Evolutionary conservation across 1,139 yeast species (phyloP).

Genomic region (Wickerhamomyces sp.): DNA sequence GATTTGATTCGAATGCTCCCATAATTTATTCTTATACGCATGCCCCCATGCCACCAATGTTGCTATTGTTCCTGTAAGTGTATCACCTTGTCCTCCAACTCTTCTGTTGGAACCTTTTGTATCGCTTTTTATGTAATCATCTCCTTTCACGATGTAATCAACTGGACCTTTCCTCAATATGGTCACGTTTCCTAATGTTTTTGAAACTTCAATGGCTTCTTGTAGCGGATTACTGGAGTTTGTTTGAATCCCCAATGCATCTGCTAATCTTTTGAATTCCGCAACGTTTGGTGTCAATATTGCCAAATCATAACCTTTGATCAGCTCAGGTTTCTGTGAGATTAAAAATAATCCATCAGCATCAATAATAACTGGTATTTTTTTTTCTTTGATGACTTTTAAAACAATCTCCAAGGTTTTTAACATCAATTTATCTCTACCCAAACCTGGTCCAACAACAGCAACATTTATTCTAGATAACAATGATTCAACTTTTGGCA

Average conservation of each 20-base stretch:
- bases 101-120: slow-evolving; percentile 63
- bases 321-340: slow-evolving; percentile 48
- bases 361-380: slow-evolving; percentile 71
- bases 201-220: slow-evolving; percentile 37
- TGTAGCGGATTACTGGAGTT: slow-evolving; percentile 2
- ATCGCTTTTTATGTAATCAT: slow-evolving; percentile 34
- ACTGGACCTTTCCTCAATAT: slow-evolving; percentile 66
- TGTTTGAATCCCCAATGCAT: slow-evolving; percentile 36
- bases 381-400: slow-evolving; percentile 42
- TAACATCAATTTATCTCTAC: slow-evolving; percentile 71
- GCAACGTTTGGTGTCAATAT: slow-evolving; percentile 85
- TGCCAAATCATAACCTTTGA: slow-evolving; percentile 49
- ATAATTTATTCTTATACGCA: slow-evolving; percentile 49
- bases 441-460: slow-evolving; percentile 92
- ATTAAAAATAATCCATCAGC: slow-evolving; percentile 81
- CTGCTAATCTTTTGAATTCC: slow-evolving; percentile 68
- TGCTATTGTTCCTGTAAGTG: slow-evolving; percentile 66
- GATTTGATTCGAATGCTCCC: slow-evolving; percentile 39
- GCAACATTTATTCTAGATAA: slow-evolving; percentile 71
- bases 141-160: slow-evolving; percentile 50
- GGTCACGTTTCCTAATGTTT: slow-evolving; percentile 54
- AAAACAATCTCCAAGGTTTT: slow-evolving; percentile 54
- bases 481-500: slow-evolving; percentile 51
- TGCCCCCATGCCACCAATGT: slow-evolving; percentile 64
- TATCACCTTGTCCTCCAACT: slow-evolving; percentile 89